Base-by-base conservation (phyloP, 2,329 filamentous ascomycete genomes). In the Verticillium isaacii region DNA sequence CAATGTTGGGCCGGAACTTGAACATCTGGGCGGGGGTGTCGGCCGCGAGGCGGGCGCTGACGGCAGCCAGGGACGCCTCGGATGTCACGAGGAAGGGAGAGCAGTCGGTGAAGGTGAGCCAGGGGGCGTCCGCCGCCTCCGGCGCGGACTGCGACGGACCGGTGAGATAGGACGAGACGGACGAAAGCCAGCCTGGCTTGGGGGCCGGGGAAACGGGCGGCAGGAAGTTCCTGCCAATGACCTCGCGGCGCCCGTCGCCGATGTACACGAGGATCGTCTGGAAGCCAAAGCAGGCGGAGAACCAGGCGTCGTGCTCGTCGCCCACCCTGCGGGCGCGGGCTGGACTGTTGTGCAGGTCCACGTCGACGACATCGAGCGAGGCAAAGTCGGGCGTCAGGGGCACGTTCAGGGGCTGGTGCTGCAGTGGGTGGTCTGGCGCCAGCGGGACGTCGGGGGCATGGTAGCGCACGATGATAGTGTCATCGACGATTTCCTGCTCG, bases 71-170 rank as follows among this genome's bases (percentile, higher is more conserved):
- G 1, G 90, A 95, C 2, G 85, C 82, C 63, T 87, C 81, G 0
- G 88, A 91, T 5, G 89, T 82, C 29, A 97, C 74, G 15, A 97
- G 82, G 71, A 90, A 90, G 0, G 91, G 89, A 1, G 91, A 90
- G 65, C 85, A 85, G 73, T 95, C 91, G 45, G 87, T 85, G 74
- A 94, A 95, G 2, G 84, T 85, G 54, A 94, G 81, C 69, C 78
- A 83, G 39, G 80, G 77, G 14, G 78, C 71, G 14, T 80, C 73
- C 9, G 68, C 19, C 39, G 68, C 19, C 39, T 5, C 62, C 63
- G 17, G 36, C 34, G 5, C 37, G n/a, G 58, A 34, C 34, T 39
- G 55, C 14, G 50, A 55, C n/a, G 12, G 8, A 11, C 67, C 66
- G 50, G 66, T 60, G 41, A 81, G 60, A 62, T 72, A 76, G 58